Conservation (phyloP, 1,284 basidiomycete genomes). For the Ceratobasidium papillatum region DNA sequence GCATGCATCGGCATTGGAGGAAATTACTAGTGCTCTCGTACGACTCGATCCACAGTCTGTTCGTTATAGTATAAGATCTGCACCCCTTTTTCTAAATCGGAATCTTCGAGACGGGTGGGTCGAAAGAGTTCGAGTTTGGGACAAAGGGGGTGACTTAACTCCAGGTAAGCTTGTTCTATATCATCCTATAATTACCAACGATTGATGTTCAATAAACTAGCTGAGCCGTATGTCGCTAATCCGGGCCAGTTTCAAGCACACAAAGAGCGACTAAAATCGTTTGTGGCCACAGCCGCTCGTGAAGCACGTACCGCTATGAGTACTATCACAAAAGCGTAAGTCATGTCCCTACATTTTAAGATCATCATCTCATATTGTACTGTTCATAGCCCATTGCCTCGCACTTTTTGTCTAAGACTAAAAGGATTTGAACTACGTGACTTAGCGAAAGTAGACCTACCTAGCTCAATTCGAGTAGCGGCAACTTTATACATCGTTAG, state of each 20-base stretch:
- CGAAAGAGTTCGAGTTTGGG: conserved; percentile 22
- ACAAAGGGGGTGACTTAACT: neutral
- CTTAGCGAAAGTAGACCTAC: conserved; percentile 3
- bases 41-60: conserved; percentile 16
- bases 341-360: neutral
- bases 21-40: conserved; percentile 9
- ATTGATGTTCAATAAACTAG: neutral
- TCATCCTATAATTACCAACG: too few relatives aligned
- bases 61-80: conserved; percentile 25
- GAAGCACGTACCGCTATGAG: neutral
- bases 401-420: conserved; percentile 29
- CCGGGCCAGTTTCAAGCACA: neutral
- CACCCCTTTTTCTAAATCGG: conserved; percentile 13
- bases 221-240: too few relatives aligned
- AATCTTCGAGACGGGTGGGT: conserved; percentile 34
- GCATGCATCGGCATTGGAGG: neutral
- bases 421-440: conserved; percentile 16
- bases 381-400: conserved; percentile 8
- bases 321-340: conserved; percentile 2
- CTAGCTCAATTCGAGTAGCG: conserved; percentile 9
- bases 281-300: neutral
- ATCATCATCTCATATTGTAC: neutral
- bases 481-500: conserved; percentile 26
- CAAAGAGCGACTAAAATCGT: neutral
- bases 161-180: neutral